Conservation (phyloP, 345 rosid species). For the Arabidopsis thaliana region DNA sequence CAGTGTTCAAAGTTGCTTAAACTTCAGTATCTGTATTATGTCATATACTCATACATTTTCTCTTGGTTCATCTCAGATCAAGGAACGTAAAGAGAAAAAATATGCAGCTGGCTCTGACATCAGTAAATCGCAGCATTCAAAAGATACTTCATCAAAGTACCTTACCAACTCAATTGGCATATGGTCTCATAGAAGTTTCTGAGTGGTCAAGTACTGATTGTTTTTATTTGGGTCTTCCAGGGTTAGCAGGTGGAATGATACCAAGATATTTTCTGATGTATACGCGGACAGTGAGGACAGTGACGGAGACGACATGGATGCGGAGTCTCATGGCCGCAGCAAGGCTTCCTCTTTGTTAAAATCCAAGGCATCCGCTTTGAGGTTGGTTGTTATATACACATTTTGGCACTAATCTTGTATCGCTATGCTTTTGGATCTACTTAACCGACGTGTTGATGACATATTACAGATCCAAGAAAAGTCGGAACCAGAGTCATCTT, state of each 20-base stretch:
- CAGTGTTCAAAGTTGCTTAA: conserved; percentile 11
- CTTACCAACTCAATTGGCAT: conserved; percentile 13
- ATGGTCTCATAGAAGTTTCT: conserved; percentile 25
- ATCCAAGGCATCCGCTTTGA: conserved; percentile 54
- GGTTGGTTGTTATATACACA: conserved; percentile 54
- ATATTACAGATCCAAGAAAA: conserved; percentile 59
- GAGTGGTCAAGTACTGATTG: conserved; percentile 16
- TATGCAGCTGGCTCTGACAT: conserved; percentile 64
- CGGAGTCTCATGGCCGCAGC: conserved; percentile 52
- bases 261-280: conserved; percentile 90
- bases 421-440: conserved; percentile 16
- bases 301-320: conserved; percentile 61
- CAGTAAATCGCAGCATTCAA: conserved; percentile 67
- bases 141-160: conserved; percentile 84
- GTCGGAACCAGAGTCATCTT: conserved; percentile 64
- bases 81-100: conserved; percentile 79
- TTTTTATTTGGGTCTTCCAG: conserved; percentile 49
- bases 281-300: conserved; percentile 60
- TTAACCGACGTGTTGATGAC: neutral
- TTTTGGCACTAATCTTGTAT: conserved; percentile 6
- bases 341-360: conserved; percentile 53
- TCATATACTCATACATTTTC: conserved; percentile 22
- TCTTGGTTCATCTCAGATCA: conserved; percentile 57
- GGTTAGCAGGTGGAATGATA: conserved; percentile 92
- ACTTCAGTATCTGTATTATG: conserved; percentile 21